Conservation (phyloP, 495 filamentous ascomycete genomes). For the Penicillium crystallinum region DNA sequence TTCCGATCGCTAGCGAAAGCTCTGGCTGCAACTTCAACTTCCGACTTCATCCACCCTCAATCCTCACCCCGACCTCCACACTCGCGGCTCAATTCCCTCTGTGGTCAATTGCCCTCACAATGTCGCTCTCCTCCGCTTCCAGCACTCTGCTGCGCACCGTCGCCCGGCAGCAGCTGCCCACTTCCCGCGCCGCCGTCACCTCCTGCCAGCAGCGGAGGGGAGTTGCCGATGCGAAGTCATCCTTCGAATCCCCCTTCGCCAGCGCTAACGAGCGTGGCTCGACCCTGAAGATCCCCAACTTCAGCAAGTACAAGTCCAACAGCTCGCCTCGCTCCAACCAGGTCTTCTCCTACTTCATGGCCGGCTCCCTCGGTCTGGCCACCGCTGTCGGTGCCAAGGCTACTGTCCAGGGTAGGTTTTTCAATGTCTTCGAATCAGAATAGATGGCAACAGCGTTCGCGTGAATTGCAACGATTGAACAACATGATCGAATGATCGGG, state of each 20-base stretch:
- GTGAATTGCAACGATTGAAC: background rate
- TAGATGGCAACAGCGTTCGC: background rate
- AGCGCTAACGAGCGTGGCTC: conserved; percentile 34
- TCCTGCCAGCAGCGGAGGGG: conserved; percentile 47
- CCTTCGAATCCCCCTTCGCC: conserved; percentile 50
- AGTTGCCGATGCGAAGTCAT: conserved; percentile 43
- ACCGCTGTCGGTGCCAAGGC: conserved; percentile 90
- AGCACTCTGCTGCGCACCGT: conserved; percentile 46
- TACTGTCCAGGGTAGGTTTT: conserved; percentile 83
- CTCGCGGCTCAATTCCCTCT: conserved; percentile 31
- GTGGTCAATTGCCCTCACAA: conserved; percentile 39
- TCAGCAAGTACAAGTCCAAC: conserved; percentile 77
- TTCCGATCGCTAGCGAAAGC: conserved; percentile 47
- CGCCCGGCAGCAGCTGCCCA: conserved; percentile 45
- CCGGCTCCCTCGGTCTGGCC: conserved; percentile 86
- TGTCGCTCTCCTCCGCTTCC: conserved; percentile 47
- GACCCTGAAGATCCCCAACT: conserved; percentile 79
- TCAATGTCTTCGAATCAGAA: conserved; percentile 3
- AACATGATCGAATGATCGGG: background rate
- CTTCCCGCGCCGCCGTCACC: conserved; percentile 42
- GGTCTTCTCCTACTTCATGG: conserved; percentile 97
- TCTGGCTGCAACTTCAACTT: conserved; percentile 40
- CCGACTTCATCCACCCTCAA: conserved; percentile 38
- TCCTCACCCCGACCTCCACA: conserved; percentile 21
- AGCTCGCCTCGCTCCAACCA: conserved; percentile 61